These are phyloP conservation scores for Macrophomina phaseolina DNA, from an alignment of 2,329 filamentous ascomycete species.

Conservation along the genomic window DNA sequence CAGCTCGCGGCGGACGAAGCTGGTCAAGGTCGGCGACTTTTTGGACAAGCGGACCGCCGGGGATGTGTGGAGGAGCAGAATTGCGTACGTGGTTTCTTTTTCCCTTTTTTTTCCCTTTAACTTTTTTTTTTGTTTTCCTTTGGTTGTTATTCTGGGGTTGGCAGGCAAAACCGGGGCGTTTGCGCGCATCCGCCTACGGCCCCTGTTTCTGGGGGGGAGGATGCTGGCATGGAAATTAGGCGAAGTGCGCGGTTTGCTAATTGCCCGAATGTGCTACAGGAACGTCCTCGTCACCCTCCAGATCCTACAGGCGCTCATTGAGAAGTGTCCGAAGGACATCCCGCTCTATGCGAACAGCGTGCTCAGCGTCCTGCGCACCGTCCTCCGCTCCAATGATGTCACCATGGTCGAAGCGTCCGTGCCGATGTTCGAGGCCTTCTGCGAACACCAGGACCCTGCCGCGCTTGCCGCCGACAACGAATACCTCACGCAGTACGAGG, in stretches of 20 bases:
- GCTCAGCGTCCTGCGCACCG: constrained; percentile 80
- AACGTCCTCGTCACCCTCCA: constrained; percentile 95
- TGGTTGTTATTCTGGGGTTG: too few species aligned
- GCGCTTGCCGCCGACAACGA: constrained; percentile 84
- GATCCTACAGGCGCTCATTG: constrained; percentile 88
- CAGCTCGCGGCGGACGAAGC: constrained; percentile 90
- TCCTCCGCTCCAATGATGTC: constrained; percentile 85
- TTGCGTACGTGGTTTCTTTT: constrained; percentile 67
- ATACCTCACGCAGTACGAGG: constrained; percentile 81
- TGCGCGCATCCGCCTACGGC: not conserved
- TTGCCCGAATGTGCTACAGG: constrained; percentile 52
- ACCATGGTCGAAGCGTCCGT: constrained; percentile 92
- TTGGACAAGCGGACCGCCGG: constrained; percentile 91
- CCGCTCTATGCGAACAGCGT: constrained; percentile 86
- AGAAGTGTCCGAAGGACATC: constrained; percentile 89
- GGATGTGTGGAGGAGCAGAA: constrained; percentile 87
- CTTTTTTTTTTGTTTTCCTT: constrained; percentile 27
- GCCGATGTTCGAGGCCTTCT: constrained; percentile 85
- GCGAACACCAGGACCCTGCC: constrained; percentile 84
- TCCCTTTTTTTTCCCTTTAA: not conserved
- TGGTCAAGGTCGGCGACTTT: constrained; percentile 94
- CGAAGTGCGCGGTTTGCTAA: not conserved
- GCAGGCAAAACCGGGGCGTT: not conserved
- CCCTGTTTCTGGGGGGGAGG: too few species aligned
- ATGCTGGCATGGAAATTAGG: too few species aligned